Percentiles rank a stretch among this genome's conserved stretches.
Conservation (phyloP, 257 asterid genomes). For the Ocimum tenuiflorum region DNA sequence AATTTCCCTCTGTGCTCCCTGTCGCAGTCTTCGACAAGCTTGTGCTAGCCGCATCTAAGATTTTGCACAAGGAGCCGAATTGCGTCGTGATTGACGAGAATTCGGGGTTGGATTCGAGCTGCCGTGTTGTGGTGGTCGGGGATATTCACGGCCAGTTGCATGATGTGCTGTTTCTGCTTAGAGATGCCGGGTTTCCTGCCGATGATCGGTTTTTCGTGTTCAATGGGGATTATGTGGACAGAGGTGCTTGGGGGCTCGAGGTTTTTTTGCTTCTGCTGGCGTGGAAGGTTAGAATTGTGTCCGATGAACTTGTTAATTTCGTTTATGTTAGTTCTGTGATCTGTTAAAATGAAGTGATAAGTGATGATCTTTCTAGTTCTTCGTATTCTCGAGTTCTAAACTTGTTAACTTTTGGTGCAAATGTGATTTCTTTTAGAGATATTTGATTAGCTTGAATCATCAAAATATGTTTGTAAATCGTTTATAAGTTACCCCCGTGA, state of each 20-base stretch:
- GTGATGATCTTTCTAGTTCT: slow-evolving; percentile 1
- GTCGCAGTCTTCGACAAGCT: slow-evolving; percentile 70
- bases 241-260: slow-evolving; percentile 99
- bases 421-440: slow-evolving; percentile 1
- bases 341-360: not conserved
- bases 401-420: too few relatives aligned
- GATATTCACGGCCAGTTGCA: slow-evolving; percentile 97
- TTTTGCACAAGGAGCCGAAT: slow-evolving; percentile 89
- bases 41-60: slow-evolving; percentile 63
- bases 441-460: slow-evolving; percentile 10
- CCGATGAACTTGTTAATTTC: not conserved
- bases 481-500: not conserved
- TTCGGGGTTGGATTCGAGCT: slow-evolving; percentile 32
- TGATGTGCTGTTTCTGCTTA: slow-evolving; percentile 66
- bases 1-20: slow-evolving; percentile 65
- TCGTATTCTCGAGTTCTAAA: too few relatives aligned
- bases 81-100: slow-evolving; percentile 57
- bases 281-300: slow-evolving; percentile 67
- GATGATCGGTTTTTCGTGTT: slow-evolving; percentile 81
- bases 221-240: slow-evolving; percentile 94
- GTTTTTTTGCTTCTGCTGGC: slow-evolving; percentile 68
- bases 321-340: not conserved
- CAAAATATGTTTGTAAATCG: not conserved
- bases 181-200: slow-evolving; percentile 64
- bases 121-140: slow-evolving; percentile 80